These are phyloP conservation scores for Talaromyces piceae DNA, from an alignment of 2,329 filamentous ascomycete species.

Conservation along the genomic window DNA sequence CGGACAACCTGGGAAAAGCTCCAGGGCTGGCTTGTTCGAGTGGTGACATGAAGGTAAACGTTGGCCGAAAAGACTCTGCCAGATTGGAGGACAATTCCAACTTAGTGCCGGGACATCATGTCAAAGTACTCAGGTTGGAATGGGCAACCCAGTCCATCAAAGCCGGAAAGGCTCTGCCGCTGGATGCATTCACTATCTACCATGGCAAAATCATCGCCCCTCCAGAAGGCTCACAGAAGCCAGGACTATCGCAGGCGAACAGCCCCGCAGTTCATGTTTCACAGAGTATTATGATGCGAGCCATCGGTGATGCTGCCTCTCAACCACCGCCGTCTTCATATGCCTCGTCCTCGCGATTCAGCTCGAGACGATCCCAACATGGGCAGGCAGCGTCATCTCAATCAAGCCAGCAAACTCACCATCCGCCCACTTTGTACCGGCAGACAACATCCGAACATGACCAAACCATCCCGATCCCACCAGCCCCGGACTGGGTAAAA, in stretches of 20 bases:
- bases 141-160: slow-evolving; percentile 48
- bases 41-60: not conserved
- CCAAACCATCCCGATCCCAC: slow-evolving; percentile 49
- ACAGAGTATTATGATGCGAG: slow-evolving; percentile 27
- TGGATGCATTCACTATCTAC: slow-evolving; percentile 47
- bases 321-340: slow-evolving; percentile 2
- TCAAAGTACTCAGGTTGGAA: slow-evolving; percentile 46
- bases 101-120: slow-evolving; percentile 18
- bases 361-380: slow-evolving; percentile 11
- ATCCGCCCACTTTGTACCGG: slow-evolving; percentile 47
- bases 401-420: slow-evolving; percentile 16
- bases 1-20: slow-evolving; percentile 14
- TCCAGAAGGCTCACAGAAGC: slow-evolving; percentile 17
- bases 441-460: slow-evolving; percentile 76
- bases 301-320: slow-evolving; percentile 41
- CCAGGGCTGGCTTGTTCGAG: slow-evolving; percentile 8
- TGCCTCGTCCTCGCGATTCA: slow-evolving; percentile 15
- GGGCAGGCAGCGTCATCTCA: not conserved
- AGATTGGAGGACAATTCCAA: not conserved
- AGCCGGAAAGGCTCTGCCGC: slow-evolving; percentile 36
- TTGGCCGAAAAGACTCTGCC: not conserved
- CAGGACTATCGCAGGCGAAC: not conserved
- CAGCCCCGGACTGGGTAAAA: slow-evolving; percentile 62
- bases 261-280: not conserved
- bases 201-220: slow-evolving; percentile 39